Base-by-base conservation (phyloP, 2,329 filamentous ascomycete species). In the Acarospora socialis region DNA sequence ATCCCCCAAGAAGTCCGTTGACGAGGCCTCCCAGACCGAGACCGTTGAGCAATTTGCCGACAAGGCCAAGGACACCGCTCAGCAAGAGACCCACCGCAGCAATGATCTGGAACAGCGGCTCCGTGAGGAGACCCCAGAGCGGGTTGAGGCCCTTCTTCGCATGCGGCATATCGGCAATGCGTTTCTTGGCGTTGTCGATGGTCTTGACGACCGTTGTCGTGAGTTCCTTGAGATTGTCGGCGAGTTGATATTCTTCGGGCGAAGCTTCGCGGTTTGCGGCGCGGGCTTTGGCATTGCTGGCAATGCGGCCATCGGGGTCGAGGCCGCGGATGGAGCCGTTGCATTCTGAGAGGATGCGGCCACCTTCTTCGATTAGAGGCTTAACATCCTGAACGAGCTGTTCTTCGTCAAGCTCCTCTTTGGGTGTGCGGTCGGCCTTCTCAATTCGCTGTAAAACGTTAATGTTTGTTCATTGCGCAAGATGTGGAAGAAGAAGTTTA, bases 71-170 rank as follows among this genome's bases (percentile, higher is more conserved):
- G 0, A 94, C 84, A 53, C 86, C 84, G 31, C 66, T 76, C 38
- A 94, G 65, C 41, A 93, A 57, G 37, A 93, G 60, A 14, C 86
- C 86, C 27, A 93, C 84, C 7, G 81, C 84, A 6, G 84, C 82
- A 29, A 93, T 69, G 51, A 93, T 93, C 67, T 94, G 86, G 68
- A 84, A 82, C 14, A 93, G 63, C 7, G 86, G 86, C 65, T 93
- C 82, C 21, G 73, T 73, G 43, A 90, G 63, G 29, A 93, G 64
- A 18, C 65, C 73, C 83, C 84, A 92, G 18, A 94, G 72, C 7
- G 86, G 84, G 61, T 87, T 93, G 38, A 93, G 68, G 63, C 87
- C 77, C 68, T 92, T 87, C 77, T 93, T 92, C 25, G 83, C 86
- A 44, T 92, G 80, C 4, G 86, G 84, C 81, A 93, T 90, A 50